phyloP scores from a whole-genome alignment of 805 yeast genomes.

The Vanderwaltozyma verrucispora region DNA sequence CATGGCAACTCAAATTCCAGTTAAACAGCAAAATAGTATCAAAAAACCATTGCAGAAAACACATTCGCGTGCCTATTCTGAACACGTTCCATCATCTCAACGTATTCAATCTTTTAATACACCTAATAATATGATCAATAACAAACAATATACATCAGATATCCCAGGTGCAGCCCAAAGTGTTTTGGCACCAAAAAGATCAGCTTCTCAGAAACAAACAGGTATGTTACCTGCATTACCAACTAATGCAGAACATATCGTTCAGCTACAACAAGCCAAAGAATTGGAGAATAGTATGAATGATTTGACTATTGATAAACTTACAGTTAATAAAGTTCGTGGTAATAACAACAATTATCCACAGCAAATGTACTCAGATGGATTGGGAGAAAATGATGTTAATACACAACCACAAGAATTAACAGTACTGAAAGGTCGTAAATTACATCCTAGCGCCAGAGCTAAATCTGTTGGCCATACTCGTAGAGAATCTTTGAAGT shows the following conservation, averaged over 20 bases:
- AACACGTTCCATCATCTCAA: slow-evolving; percentile 22
- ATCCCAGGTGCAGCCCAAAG: neutral
- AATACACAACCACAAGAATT: slow-evolving; percentile 17
- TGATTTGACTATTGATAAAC: slow-evolving; percentile 8
- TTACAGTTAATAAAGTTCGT: neutral
- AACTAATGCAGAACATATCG: slow-evolving; percentile 24
- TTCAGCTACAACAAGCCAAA: slow-evolving; percentile 25
- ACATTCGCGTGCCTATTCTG: slow-evolving; percentile 33
- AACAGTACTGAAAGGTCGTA: slow-evolving; percentile 23
- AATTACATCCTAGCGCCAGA: slow-evolving; percentile 70
- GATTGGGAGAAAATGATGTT: slow-evolving; percentile 9
- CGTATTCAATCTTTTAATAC: slow-evolving; percentile 26
- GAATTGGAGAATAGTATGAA: slow-evolving; percentile 14
- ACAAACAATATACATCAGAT: neutral
- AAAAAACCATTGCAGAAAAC: slow-evolving; percentile 12
- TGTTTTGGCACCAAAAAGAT: slow-evolving; percentile 14
- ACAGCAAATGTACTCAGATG: slow-evolving; percentile 1
- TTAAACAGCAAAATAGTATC: slow-evolving; percentile 4
- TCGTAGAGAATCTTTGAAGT: slow-evolving; percentile 48
- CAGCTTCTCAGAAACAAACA: slow-evolving; percentile 20
- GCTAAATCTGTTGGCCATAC: slow-evolving; percentile 72
- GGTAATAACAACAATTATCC: slow-evolving; percentile 3
- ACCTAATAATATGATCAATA: neutral
- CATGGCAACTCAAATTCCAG: slow-evolving; percentile 7
- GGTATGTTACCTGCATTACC: slow-evolving; percentile 28